These are phyloP conservation scores for Cryptococcus sp. DNA, from an alignment of 1,284 basidiomycete genomes.

Conservation along the genomic window DNA sequence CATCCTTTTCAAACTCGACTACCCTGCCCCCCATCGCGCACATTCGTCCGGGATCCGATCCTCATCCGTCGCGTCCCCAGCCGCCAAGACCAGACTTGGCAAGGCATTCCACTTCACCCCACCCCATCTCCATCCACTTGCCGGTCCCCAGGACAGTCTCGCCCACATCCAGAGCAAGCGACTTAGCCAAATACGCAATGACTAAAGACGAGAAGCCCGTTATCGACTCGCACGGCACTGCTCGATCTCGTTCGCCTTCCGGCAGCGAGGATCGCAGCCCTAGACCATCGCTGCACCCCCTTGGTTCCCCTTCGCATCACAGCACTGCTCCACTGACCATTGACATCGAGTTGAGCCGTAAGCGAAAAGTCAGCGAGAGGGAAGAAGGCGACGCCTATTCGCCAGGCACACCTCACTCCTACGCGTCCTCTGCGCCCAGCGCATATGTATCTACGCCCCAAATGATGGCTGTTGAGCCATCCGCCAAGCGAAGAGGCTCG, in stretches of 20 bases:
- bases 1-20: neutral
- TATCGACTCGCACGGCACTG: slow-evolving; percentile 10
- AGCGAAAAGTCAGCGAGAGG: slow-evolving; percentile 9
- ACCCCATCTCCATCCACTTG: neutral
- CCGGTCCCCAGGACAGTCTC: slow-evolving; percentile 3
- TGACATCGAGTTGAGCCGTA: slow-evolving; percentile 10
- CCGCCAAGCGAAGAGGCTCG: slow-evolving; percentile 20
- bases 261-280: slow-evolving; percentile 1
- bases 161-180: slow-evolving; percentile 12
- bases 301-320: neutral
- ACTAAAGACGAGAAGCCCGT: slow-evolving; percentile 22
- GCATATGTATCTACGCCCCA: slow-evolving; percentile 17
- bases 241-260: slow-evolving; percentile 1
- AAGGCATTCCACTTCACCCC: neutral
- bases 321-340: slow-evolving; percentile 2
- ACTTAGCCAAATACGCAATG: slow-evolving; percentile 25
- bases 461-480: slow-evolving; percentile 5
- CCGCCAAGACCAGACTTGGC: neutral
- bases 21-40: slow-evolving; percentile 4
- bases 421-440: neutral
- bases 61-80: neutral
- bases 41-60: neutral
- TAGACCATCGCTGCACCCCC: neutral
- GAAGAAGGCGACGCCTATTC: slow-evolving; percentile 5
- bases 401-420: slow-evolving; percentile 14